Percentiles rank a stretch among this genome's conserved stretches.
These are phyloP conservation scores for Aspergillus niger DNA, from an alignment of 2,329 filamentous ascomycete genomes.

Conservation along the genomic window DNA sequence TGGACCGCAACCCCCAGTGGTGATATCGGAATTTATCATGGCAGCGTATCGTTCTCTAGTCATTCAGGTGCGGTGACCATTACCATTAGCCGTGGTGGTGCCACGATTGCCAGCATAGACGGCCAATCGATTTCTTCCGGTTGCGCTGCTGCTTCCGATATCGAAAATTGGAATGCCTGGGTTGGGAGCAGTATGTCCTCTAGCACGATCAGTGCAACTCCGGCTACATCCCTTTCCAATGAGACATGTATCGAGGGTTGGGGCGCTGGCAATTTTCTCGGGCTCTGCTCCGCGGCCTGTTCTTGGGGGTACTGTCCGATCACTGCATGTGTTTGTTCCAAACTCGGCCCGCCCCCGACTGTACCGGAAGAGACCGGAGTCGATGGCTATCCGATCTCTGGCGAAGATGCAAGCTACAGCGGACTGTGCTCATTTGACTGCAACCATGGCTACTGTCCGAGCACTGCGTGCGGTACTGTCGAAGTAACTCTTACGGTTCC, in stretches of 20 bases:
- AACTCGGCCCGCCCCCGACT: constrained; percentile 2
- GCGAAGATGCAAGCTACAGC: constrained; percentile 19
- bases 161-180: constrained; percentile 39
- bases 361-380: constrained; percentile 9
- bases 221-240: constrained; percentile 7
- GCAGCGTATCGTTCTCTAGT: constrained; percentile 25
- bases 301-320: constrained; percentile 31
- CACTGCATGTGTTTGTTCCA: constrained; percentile 24
- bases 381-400: constrained; percentile 21
- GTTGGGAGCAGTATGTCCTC: constrained; percentile 23
- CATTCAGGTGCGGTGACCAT: constrained; percentile 24
- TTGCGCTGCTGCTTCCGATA: constrained; percentile 19
- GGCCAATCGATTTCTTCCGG: constrained; percentile 24
- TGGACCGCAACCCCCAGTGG: constrained; percentile 31
- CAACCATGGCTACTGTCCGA: constrained; percentile 19
- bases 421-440: constrained; percentile 21
- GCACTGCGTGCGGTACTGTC: background rate
- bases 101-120: constrained; percentile 18
- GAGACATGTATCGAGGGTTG: constrained; percentile 27
- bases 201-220: constrained; percentile 1
- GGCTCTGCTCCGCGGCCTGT: constrained; percentile 32
- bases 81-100: constrained; percentile 22
- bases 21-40: constrained; percentile 34
- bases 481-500: constrained; percentile 2
- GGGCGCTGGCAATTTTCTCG: constrained; percentile 16